Evolutionary conservation across 164 flowering plant species (phyloP).

Genomic region (Vitis cinerea): DNA sequence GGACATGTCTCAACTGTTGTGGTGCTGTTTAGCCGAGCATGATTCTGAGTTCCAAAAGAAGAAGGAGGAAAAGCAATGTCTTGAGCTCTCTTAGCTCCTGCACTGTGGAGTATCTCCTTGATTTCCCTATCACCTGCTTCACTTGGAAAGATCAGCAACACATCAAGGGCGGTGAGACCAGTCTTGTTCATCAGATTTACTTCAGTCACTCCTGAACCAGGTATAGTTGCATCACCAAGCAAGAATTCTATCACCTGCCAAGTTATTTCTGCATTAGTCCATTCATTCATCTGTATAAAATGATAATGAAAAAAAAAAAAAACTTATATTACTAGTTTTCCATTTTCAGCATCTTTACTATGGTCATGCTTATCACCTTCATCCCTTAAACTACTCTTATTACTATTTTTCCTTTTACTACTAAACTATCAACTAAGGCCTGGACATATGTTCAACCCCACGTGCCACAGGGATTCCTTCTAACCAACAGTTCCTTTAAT

Average conservation of each 20-base stretch:
- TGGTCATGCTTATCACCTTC: no score
- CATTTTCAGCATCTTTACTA: no score
- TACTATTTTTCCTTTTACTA: no score
- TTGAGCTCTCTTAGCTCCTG: slow-evolving; percentile 31
- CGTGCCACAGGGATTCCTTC: no score
- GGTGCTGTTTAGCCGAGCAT: neutral
- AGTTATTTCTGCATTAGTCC: no score
- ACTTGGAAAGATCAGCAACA: slow-evolving; percentile 25
- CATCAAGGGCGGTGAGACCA: slow-evolving; percentile 36
- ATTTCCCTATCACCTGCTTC: slow-evolving; percentile 35
- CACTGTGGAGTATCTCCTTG: slow-evolving; percentile 12
- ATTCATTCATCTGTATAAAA: no score
- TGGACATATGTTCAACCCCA: no score
- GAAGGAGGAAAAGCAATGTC: slow-evolving; percentile 2
- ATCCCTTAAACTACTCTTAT: no score
- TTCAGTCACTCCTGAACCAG: neutral
- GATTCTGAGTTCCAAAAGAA: neutral
- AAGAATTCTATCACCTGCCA: slow-evolving; percentile 28
- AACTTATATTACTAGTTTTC: no score
- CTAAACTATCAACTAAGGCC: no score
- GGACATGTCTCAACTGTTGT: neutral
- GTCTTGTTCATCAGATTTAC: slow-evolving; percentile 30
- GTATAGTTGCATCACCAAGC: neutral
- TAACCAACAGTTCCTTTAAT: no score
- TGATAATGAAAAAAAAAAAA: no score